phyloP scores from a whole-genome alignment of 2,329 filamentous ascomycete species.

The Mycosphaerella sp. region DNA sequence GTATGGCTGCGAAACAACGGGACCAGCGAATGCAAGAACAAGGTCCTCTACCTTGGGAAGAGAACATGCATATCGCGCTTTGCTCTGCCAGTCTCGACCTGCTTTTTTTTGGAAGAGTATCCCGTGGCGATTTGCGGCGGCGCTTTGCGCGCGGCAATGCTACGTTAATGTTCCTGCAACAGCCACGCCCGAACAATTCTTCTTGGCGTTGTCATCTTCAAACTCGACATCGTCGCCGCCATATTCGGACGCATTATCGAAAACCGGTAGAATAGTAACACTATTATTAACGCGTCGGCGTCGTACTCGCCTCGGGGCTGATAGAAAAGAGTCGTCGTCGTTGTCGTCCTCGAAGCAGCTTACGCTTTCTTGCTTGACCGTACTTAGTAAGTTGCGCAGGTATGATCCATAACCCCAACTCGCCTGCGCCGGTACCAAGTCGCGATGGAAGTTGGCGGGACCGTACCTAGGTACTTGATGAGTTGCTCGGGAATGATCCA shows the following conservation, averaged over 20 bases:
- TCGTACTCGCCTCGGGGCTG: slow-evolving; percentile 1
- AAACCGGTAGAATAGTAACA: slow-evolving; percentile 15
- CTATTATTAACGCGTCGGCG: slow-evolving; percentile 7
- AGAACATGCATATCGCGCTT: too few species aligned
- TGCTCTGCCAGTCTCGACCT: too few species aligned
- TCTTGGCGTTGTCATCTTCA: slow-evolving; percentile 37
- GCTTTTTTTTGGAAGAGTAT: too few species aligned
- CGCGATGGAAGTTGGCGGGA: slow-evolving; percentile 15
- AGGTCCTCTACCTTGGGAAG: too few species aligned
- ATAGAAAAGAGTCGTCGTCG: slow-evolving; percentile 19
- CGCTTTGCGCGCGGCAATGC: too few species aligned
- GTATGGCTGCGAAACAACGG: too few species aligned
- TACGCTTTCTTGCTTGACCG: slow-evolving; percentile 27
- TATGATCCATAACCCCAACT: slow-evolving; percentile 29
- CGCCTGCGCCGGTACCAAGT: slow-evolving; percentile 35
- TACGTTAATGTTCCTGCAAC: too few species aligned
- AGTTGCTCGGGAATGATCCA: too few species aligned
- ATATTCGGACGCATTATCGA: slow-evolving; percentile 27
- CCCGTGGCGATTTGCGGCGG: too few species aligned
- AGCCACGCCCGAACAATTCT: too few species aligned
- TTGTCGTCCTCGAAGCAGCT: slow-evolving; percentile 23
- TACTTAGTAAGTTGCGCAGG: slow-evolving; percentile 15
- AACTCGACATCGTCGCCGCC: slow-evolving; percentile 26
- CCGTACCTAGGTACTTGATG: not conserved
- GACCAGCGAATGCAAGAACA: too few species aligned